phyloP scores from a whole-genome alignment of 2,329 filamentous ascomycete genomes.

The Aspergillus jensenii region DNA sequence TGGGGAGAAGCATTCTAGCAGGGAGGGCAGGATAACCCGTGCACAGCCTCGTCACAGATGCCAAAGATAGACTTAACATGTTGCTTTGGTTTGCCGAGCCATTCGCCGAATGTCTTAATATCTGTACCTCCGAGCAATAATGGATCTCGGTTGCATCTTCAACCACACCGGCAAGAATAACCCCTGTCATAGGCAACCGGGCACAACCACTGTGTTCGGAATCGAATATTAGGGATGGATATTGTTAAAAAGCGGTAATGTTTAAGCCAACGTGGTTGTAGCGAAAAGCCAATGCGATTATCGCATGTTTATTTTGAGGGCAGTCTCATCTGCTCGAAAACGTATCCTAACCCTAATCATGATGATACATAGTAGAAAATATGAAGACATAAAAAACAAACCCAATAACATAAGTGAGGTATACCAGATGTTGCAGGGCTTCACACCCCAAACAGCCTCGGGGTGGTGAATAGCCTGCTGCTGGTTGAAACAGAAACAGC shows the following conservation, averaged over 20 bases:
- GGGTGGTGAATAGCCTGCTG: not conserved
- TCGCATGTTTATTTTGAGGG: not conserved
- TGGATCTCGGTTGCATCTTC: too few species aligned
- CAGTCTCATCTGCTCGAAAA: not conserved
- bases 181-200: too few species aligned
- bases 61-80: too few species aligned
- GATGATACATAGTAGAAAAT: not conserved
- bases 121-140: too few species aligned
- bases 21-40: too few species aligned
- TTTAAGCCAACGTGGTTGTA: not conserved
- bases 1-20: too few species aligned
- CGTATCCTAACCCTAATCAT: not conserved
- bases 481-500: not conserved
- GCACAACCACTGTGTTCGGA: too few species aligned
- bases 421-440: not conserved
- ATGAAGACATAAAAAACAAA: not conserved
- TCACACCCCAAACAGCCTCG: not conserved
- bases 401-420: not conserved
- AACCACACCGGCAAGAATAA: too few species aligned
- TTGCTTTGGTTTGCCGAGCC: too few species aligned
- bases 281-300: not conserved
- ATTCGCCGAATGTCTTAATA: too few species aligned
- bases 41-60: too few species aligned
- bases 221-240: too few species aligned
- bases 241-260: not conserved